Evolutionary conservation across 352 stramenopile genomes (phyloP), one percentile per base, ranked within the genome.

Genomic region (Aphanomyces stellatus): DNA sequence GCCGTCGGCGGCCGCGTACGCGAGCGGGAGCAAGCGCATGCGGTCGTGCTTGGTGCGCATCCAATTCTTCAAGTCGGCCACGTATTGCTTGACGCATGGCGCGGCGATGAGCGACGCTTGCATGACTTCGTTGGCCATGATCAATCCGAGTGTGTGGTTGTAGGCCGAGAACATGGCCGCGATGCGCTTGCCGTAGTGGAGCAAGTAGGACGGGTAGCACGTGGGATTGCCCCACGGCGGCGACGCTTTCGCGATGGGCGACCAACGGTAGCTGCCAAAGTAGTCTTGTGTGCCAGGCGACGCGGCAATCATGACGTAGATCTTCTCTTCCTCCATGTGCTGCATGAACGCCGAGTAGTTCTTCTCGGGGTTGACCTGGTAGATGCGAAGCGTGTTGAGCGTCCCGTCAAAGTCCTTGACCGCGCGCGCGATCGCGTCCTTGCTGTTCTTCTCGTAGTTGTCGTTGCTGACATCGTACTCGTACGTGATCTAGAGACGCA

Each of bases 331-430:
- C 0, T 76, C 84, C 86, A 95, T 95, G 67, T 93, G 84, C 27
- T 34, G 79, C 86, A 95, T 95, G 61, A 95, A 95, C 1, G 87
- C 77, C 71, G 76, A 77, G 68, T 95, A 95, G 48, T 81, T 91
- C 51, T 84, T 78, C 10, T 83, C 76, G 6, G 86, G 86, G 72
- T 95, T 93, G 56, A 93, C 87, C 65, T 95, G 90, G 76, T 95
- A 95, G 48, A 95, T 72, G 63, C 86, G 84, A 35, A 95, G 71
- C 40, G 84, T 92, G 73, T 95, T 95, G 70, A 84, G 91, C 35
- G 60, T 67, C 10, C 60, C 60, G 28, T 92, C 69, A 48, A 94
- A 80, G 0, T 78, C 85, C 34, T 82, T 77, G 11, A 95, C 73
- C 40, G 88, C 82, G 62, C 79, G 62, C 6, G 65, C 62, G 59